Conservation (phyloP, 495 filamentous ascomycete genomes). For the Talaromyces proteolyticus region DNA sequence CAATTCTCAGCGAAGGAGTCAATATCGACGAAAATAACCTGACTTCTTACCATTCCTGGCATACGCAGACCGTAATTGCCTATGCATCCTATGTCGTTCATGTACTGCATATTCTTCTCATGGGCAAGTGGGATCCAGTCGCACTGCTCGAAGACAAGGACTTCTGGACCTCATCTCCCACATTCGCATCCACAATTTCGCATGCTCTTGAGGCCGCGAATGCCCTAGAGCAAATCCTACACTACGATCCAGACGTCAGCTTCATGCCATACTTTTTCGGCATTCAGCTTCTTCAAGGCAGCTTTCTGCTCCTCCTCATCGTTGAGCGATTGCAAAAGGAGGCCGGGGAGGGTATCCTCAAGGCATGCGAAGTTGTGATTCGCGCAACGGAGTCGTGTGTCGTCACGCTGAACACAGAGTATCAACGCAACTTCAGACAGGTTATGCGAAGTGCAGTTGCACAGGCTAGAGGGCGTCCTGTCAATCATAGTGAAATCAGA, state of each 20-base stretch:
- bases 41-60: constrained; percentile 48
- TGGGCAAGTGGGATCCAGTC: constrained; percentile 86
- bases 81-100: constrained; percentile 88
- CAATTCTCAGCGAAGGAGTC: constrained; percentile 2
- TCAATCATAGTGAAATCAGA: constrained; percentile 72
- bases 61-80: constrained; percentile 81
- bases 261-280: constrained; percentile 92
- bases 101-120: constrained; percentile 75
- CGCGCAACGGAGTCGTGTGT: constrained; percentile 82
- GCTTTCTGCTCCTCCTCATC: constrained; percentile 73
- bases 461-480: constrained; percentile 66
- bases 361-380: constrained; percentile 82
- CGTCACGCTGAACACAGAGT: constrained; percentile 79
- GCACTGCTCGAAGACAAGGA: constrained; percentile 82
- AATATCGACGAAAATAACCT: constrained; percentile 35
- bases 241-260: constrained; percentile 76
- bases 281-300: constrained; percentile 78
- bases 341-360: constrained; percentile 71
- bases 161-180: constrained; percentile 79
- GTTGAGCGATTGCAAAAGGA: constrained; percentile 79
- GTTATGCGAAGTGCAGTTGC: constrained; percentile 79
- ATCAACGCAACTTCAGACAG: constrained; percentile 79
- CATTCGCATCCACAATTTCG: constrained; percentile 73
- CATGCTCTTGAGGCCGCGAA: constrained; percentile 77
- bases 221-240: constrained; percentile 76